These are phyloP conservation scores for Epichloe scottii DNA, from an alignment of 2,329 filamentous ascomycete genomes.

Conservation along the genomic window DNA sequence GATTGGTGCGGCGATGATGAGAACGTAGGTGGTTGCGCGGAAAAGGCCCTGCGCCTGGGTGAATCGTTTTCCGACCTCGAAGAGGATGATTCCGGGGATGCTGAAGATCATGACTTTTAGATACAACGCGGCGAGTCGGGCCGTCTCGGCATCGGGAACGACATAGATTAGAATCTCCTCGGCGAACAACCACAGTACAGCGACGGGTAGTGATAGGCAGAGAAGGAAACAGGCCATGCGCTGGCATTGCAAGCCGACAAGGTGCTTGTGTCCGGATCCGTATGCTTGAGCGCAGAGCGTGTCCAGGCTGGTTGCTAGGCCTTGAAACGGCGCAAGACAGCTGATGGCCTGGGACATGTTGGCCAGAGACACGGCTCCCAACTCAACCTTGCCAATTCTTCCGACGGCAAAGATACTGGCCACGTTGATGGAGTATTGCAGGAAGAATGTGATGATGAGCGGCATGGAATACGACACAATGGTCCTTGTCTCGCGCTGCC, in stretches of 20 bases:
- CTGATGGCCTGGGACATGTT: conserved; percentile 74
- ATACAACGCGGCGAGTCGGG: conserved; percentile 58
- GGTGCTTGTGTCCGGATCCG: conserved; percentile 76
- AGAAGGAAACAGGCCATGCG: conserved; percentile 71
- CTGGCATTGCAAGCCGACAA: conserved; percentile 75
- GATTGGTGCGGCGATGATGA: conserved; percentile 62
- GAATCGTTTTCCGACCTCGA: conserved; percentile 69
- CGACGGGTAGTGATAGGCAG: conserved; percentile 59
- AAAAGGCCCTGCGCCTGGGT: conserved; percentile 77
- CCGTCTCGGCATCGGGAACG: conserved; percentile 42
- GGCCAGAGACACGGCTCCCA: conserved; percentile 32
- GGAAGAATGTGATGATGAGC: conserved; percentile 56
- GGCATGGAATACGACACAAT: conserved; percentile 59
- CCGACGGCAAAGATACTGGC: conserved; percentile 70
- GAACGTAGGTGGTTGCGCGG: conserved; percentile 63
- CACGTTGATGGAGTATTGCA: conserved; percentile 78
- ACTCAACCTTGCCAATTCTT: conserved; percentile 53
- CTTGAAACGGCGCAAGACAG: conserved; percentile 65
- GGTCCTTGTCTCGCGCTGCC: conserved; percentile 79
- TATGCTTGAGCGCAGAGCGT: conserved; percentile 92
- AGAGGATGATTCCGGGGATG: conserved; percentile 63
- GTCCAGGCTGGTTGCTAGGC: conserved; percentile 81
- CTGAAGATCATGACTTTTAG: conserved; percentile 60
- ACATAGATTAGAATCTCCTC: conserved; percentile 46
- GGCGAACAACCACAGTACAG: conserved; percentile 56